These are phyloP conservation scores for Cyberlindnera maritima DNA, from an alignment of 805 yeast species.

Conservation along the genomic window DNA sequence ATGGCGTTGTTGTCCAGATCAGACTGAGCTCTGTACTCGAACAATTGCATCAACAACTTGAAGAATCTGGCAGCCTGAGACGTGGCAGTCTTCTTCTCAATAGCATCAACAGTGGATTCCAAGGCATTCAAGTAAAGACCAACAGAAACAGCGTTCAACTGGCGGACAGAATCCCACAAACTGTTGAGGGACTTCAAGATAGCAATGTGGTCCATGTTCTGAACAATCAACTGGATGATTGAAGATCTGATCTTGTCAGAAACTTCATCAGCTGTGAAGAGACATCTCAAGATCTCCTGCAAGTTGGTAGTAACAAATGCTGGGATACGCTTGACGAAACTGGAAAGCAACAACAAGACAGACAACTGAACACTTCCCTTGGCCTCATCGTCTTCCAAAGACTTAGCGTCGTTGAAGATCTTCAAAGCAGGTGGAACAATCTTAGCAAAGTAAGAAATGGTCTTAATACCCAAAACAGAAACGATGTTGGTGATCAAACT, in stretches of 20 bases:
- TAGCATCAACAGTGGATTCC: conserved; percentile 59
- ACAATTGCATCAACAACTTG: conserved; percentile 63
- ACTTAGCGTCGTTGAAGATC: conserved; percentile 44
- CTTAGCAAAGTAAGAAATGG: conserved; percentile 81
- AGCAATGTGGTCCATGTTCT: conserved; percentile 63
- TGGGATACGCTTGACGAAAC: conserved; percentile 80
- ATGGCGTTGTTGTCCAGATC: conserved; percentile 69
- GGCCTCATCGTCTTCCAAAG: conserved; percentile 26
- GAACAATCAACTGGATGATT: conserved; percentile 57
- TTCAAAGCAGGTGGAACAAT: conserved; percentile 72
- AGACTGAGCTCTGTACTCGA: conserved; percentile 63
- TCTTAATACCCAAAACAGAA: conserved; percentile 77
- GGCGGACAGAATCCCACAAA: conserved; percentile 52
- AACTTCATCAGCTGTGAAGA: conserved; percentile 57
- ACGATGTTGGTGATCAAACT: conserved; percentile 69
- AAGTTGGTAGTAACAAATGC: conserved; percentile 74
- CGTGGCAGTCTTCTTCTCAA: conserved; percentile 77
- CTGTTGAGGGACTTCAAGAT: conserved; percentile 60
- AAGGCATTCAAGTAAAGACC: conserved; percentile 70
- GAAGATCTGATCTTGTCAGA: conserved; percentile 59
- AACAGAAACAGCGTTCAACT: conserved; percentile 45
- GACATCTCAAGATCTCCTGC: conserved; percentile 54
- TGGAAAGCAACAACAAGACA: conserved; percentile 65
- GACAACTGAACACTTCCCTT: conserved; percentile 59
- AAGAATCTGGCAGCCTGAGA: conserved; percentile 65